Conservation (phyloP, 2,329 filamentous ascomycete genomes). For the Gyromitra esculenta region DNA sequence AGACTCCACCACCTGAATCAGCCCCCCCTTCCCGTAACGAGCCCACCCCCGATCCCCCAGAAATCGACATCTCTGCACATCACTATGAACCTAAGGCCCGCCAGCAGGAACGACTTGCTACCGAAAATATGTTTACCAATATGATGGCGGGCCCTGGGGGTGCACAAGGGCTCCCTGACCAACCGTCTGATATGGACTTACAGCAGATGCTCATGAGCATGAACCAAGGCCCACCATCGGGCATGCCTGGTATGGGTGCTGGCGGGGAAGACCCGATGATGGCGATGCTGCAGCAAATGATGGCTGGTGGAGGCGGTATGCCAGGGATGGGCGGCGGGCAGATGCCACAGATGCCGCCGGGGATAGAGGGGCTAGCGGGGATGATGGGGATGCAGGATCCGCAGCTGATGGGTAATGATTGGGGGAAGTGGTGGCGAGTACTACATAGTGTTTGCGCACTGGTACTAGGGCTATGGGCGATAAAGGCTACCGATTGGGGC, state of each 20-base stretch:
- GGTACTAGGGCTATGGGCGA: conserved; percentile 55
- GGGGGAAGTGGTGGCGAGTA: conserved; percentile 55
- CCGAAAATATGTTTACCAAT: conserved; percentile 48
- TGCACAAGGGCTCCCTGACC: conserved; percentile 58
- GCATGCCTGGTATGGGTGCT: conserved; percentile 43
- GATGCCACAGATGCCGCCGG: conserved; percentile 51
- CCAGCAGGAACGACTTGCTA: conserved; percentile 67
- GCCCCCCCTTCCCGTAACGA: conserved; percentile 58
- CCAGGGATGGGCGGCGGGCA: conserved; percentile 58
- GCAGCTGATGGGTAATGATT: conserved; percentile 45
- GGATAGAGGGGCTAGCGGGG: conserved; percentile 58
- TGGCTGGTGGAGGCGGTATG: conserved; percentile 59
- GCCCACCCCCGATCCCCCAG: conserved; percentile 70
- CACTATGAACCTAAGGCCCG: conserved; percentile 69
- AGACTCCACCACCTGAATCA: conserved; percentile 60
- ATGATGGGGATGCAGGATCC: conserved; percentile 57
- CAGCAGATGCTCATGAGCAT: conserved; percentile 70
- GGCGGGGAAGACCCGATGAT: conserved; percentile 72
- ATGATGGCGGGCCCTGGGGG: conserved; percentile 50
- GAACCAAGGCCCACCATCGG: conserved; percentile 34
- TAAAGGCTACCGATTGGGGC: conserved; percentile 47
- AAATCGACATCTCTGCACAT: conserved; percentile 81
- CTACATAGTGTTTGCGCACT: conserved; percentile 56
- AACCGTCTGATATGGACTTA: conserved; percentile 67
- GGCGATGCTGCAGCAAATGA: conserved; percentile 78